A percentile compares a stretch with the other conserved stretches of the same genome.
Evolutionary conservation across 208 protist genomes (phyloP).

Genomic region (Leishmania amazonensis): DNA sequence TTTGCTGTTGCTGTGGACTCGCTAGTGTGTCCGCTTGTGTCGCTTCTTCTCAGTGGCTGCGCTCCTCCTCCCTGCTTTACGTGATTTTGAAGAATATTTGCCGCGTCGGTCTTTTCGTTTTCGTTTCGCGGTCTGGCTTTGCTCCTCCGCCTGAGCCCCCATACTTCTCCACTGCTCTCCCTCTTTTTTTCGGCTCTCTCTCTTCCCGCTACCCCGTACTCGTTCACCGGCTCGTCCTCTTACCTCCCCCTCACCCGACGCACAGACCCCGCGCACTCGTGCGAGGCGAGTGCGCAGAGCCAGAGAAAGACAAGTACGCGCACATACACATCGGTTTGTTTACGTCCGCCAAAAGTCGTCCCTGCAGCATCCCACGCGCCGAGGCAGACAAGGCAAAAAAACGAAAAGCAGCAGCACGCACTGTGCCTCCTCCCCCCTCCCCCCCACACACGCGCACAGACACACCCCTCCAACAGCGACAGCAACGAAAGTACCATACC

Average conservation of each 20-base stretch:
- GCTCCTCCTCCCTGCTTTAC: background rate
- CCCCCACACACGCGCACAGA: background rate
- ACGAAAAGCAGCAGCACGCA: background rate
- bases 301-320: background rate
- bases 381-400: background rate
- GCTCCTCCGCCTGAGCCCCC: background rate
- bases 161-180: background rate
- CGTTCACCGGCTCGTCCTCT: background rate
- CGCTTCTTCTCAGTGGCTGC: background rate
- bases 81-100: too few species aligned
- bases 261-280: background rate
- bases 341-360: background rate
- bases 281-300: background rate
- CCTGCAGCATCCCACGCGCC: background rate
- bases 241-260: background rate
- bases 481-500: background rate
- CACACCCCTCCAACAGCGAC: background rate
- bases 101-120: background rate
- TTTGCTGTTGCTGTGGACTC: too few species aligned
- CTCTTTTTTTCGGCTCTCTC: background rate
- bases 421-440: background rate
- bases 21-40: background rate
- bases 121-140: background rate
- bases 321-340: background rate
- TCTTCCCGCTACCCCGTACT: background rate